Conservation (phyloP, 2,329 filamentous ascomycete genomes). For the Pyrenophora seminiperda region DNA sequence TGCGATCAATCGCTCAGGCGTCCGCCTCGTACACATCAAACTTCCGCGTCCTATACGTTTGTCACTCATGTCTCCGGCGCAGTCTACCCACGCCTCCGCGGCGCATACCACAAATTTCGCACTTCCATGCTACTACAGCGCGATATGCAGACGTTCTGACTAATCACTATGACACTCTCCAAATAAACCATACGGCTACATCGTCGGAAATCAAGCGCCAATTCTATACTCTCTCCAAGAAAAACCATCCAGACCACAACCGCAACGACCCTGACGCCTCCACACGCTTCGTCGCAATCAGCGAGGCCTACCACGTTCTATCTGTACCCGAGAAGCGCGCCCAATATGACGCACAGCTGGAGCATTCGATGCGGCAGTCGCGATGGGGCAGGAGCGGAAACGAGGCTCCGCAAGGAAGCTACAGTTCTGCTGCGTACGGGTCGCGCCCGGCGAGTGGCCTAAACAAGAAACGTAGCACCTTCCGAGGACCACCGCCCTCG, state of each 20-base stretch:
- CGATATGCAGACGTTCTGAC: slow-evolving; percentile 46
- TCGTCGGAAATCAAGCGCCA: slow-evolving; percentile 83
- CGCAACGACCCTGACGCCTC: slow-evolving; percentile 73
- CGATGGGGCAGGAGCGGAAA: slow-evolving; percentile 40
- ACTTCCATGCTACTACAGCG: slow-evolving; percentile 55
- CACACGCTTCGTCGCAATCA: slow-evolving; percentile 79
- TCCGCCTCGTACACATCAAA: not conserved
- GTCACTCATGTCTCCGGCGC: slow-evolving; percentile 25
- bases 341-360: slow-evolving; percentile 76
- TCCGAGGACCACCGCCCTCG: slow-evolving; percentile 83
- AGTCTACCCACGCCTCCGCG: slow-evolving; percentile 13
- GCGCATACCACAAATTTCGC: slow-evolving; percentile 13
- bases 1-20: slow-evolving; percentile 18
- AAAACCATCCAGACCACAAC: slow-evolving; percentile 92
- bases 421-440: slow-evolving; percentile 63
- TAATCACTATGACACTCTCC: slow-evolving; percentile 83
- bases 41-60: slow-evolving; percentile 18
- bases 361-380: slow-evolving; percentile 41
- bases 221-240: slow-evolving; percentile 91
- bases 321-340: slow-evolving; percentile 74
- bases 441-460: slow-evolving; percentile 81
- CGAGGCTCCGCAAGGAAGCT: slow-evolving; percentile 60
- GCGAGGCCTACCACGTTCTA: slow-evolving; percentile 81
- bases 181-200: slow-evolving; percentile 71
- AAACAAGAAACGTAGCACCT: slow-evolving; percentile 74